Evolutionary conservation across 192 early-diverging fungal species (phyloP).

Genomic region (Coemansia reversa): DNA sequence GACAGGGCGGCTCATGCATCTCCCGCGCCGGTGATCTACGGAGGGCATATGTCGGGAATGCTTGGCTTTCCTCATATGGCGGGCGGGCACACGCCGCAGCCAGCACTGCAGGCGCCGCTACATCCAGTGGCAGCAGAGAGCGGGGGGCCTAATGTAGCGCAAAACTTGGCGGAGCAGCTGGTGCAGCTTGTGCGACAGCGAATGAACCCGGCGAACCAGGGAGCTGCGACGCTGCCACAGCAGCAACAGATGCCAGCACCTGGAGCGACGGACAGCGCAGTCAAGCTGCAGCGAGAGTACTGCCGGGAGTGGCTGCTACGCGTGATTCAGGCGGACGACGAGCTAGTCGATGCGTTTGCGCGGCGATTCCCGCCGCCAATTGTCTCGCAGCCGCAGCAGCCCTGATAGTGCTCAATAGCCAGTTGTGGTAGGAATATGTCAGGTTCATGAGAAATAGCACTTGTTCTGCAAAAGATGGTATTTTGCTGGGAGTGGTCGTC

Average conservation of each 20-base stretch:
- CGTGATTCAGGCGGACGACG: slow-evolving; percentile 50
- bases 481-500: neutral
- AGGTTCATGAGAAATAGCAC: no score
- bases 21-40: slow-evolving; percentile 31
- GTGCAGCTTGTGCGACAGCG: slow-evolving; percentile 52
- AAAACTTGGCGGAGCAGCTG: slow-evolving; percentile 52
- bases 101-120: slow-evolving; percentile 8
- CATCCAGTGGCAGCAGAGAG: neutral
- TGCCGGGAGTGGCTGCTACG: slow-evolving; percentile 52
- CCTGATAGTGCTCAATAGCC: neutral
- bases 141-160: slow-evolving; percentile 27
- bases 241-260: slow-evolving; percentile 4
- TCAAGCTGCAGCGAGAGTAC: slow-evolving; percentile 45
- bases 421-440: neutral
- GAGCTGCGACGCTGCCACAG: neutral
- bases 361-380: slow-evolving; percentile 52
- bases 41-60: slow-evolving; percentile 25
- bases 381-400: slow-evolving; percentile 19
- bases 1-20: slow-evolving; percentile 37
- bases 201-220: slow-evolving; percentile 35
- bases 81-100: slow-evolving; percentile 13
- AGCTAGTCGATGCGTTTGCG: slow-evolving; percentile 54
- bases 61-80: slow-evolving; percentile 36
- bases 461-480: no score
- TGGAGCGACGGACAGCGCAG: slow-evolving; percentile 7